Base-by-base conservation (phyloP, 2,329 filamentous ascomycete genomes). In the Chrysosphaeria jannelii region DNA sequence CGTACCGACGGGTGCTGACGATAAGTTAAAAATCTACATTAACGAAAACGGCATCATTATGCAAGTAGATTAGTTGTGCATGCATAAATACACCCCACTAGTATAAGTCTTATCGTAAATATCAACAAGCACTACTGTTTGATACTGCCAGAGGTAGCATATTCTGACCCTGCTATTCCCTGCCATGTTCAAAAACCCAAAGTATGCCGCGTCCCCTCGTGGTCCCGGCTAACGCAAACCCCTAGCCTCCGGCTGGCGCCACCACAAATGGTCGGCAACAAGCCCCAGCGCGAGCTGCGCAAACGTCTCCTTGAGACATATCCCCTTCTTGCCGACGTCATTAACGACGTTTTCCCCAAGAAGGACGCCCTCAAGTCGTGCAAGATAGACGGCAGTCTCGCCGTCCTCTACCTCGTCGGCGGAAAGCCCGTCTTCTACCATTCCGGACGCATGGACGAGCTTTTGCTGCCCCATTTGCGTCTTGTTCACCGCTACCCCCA, bases 261-360 rank as follows among this genome's bases (percentile, higher is more conserved):
- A 27, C 89, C 85, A 50, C 76, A 78, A 36, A 93, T 93, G 93
- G 51, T 91, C 81, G 33, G 90, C 78, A 13, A 75, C 76, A 27
- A n/a, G n/a, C n/a, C n/a, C n/a, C 79, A 91, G 51, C 74, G 85
- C 39, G 61, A 53, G 32, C 67, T 97, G 36, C 74, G 85, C 35
- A 57, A 67, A 37, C 74, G 74, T 38, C 60, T 93, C 33, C 52
- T 85, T 32, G 57, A 75, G 28, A 71, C 71, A 25, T 91, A 88
- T 47, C 85, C 85, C 3, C 60, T 74, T 24, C 68, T 93, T 24
- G 63, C 65, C 34, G 72, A 75, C 1, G 61, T 76, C 48, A 88
- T 91, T 45, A 85, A 97, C 44, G 75, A 88, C 43, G 65, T 93
- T 36, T 56, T 97, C 33, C 85, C 85, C 23, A 93, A 93, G 48